A percentile compares a stretch with the other conserved stretches of the same genome.
These are phyloP conservation scores for Fabrea salina DNA, from an alignment of 169 alveolate species.

Conservation along the genomic window DNA sequence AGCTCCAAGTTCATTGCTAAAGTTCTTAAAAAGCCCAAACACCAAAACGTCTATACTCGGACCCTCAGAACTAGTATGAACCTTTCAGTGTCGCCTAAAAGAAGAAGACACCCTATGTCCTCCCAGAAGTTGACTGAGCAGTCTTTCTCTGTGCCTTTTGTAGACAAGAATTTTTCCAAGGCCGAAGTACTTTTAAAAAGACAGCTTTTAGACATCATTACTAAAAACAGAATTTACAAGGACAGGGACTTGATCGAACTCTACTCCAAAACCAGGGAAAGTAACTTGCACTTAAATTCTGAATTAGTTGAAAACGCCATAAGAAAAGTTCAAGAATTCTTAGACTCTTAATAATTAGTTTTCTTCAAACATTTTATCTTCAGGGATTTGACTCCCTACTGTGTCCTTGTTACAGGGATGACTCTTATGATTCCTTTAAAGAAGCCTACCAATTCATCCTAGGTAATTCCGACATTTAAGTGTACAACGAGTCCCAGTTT, in stretches of 20 bases:
- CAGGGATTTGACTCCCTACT: no score
- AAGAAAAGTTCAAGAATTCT: background rate
- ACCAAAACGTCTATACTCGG: no score
- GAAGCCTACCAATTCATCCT: no score
- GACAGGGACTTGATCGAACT: conserved; percentile 17
- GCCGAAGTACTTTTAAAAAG: background rate
- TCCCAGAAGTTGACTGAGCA: no score
- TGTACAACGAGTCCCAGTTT: no score
- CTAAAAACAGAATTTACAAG: background rate
- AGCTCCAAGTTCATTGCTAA: background rate
- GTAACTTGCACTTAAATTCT: background rate
- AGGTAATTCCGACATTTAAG: no score
- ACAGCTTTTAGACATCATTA: background rate
- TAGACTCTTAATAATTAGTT: background rate
- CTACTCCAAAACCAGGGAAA: background rate
- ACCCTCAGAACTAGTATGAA: no score
- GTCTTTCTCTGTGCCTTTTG: background rate
- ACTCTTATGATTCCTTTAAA: no score
- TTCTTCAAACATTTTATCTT: no score
- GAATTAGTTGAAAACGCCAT: background rate
- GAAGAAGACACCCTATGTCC: no score
- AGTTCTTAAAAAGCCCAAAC: background rate
- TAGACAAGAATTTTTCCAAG: background rate
- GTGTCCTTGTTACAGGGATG: no score
- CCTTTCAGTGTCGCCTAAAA: no score